Conservation (phyloP, 306 rosid genomes). For the Trifolium pratense region DNA sequence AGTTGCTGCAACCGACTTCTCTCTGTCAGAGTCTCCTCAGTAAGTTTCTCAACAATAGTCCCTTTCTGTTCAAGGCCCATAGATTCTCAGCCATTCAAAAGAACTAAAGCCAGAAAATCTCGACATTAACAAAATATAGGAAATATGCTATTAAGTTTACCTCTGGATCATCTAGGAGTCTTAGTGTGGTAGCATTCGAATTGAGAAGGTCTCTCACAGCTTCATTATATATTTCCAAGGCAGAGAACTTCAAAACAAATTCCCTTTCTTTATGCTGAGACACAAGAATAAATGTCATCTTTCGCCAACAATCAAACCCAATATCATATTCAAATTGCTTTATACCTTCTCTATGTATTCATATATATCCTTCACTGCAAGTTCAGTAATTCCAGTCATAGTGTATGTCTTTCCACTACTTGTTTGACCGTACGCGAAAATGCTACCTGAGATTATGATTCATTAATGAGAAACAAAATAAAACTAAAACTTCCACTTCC, state of each 20-base stretch:
- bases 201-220: constrained; percentile 82
- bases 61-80: constrained; percentile 69
- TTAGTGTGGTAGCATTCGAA: constrained; percentile 56
- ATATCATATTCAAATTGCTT: constrained; percentile 1
- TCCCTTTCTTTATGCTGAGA: constrained; percentile 73
- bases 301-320: constrained; percentile 26
- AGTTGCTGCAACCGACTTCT: constrained; percentile 65
- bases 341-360: constrained; percentile 69
- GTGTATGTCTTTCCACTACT: constrained; percentile 99
- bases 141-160: constrained; percentile 46
- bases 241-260: constrained; percentile 79
- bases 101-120: constrained; percentile 1
- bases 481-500: background rate
- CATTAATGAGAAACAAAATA: constrained; percentile 18
- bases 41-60: constrained; percentile 77
- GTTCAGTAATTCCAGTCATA: constrained; percentile 79
- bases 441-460: constrained; percentile 59
- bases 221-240: constrained; percentile 94
- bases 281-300: constrained; percentile 39
- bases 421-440: constrained; percentile 96
- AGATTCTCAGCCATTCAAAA: constrained; percentile 33
- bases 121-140: background rate
- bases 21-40: constrained; percentile 71
- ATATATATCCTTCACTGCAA: constrained; percentile 72
- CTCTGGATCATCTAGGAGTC: constrained; percentile 95